A percentile compares a stretch with the other conserved stretches of the same genome.
phyloP scores from a whole-genome alignment of 139 green algal genomes.

The Chlamydomonas applanata region DNA sequence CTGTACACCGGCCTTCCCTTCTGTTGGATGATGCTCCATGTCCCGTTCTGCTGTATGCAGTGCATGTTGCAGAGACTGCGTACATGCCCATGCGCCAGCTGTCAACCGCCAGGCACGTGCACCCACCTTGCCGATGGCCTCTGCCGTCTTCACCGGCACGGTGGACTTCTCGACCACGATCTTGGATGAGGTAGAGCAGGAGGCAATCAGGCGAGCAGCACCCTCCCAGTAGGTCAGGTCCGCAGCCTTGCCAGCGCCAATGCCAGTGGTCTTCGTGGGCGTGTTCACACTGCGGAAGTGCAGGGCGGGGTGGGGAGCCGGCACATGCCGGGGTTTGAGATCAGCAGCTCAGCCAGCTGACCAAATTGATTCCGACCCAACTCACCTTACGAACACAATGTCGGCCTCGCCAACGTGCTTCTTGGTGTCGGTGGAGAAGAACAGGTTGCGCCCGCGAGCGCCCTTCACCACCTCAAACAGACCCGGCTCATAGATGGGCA shows the following conservation, averaged over 20 bases:
- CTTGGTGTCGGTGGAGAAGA: constrained; percentile 93
- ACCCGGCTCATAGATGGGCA: constrained; percentile 99
- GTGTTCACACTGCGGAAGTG: constrained; percentile 88
- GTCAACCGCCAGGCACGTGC: too few species aligned
- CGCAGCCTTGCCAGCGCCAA: constrained; percentile 94
- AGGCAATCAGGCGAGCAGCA: constrained; percentile 92
- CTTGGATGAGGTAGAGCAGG: constrained; percentile 81
- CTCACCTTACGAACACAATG: constrained; percentile 93
- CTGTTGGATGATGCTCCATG: too few species aligned
- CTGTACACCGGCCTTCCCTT: too few species aligned
- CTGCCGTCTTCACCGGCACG: constrained; percentile 98
- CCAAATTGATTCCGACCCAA: not conserved
- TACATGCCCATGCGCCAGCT: too few species aligned
- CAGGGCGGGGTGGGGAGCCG: not conserved
- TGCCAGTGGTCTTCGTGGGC: constrained; percentile 94
- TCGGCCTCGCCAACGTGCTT: constrained; percentile 94
- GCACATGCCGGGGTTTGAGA: too few species aligned
- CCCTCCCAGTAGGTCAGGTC: constrained; percentile 99
- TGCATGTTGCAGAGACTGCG: too few species aligned
- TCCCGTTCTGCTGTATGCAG: too few species aligned
- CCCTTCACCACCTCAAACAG: constrained; percentile 90
- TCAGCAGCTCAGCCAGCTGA: too few species aligned
- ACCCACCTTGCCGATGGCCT: constrained; percentile 93
- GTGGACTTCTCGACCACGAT: constrained; percentile 99
- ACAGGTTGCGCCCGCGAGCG: constrained; percentile 87